Evolutionary conservation across 2,329 filamentous ascomycete genomes (phyloP).

Genomic region (Cytospora piceae): DNA sequence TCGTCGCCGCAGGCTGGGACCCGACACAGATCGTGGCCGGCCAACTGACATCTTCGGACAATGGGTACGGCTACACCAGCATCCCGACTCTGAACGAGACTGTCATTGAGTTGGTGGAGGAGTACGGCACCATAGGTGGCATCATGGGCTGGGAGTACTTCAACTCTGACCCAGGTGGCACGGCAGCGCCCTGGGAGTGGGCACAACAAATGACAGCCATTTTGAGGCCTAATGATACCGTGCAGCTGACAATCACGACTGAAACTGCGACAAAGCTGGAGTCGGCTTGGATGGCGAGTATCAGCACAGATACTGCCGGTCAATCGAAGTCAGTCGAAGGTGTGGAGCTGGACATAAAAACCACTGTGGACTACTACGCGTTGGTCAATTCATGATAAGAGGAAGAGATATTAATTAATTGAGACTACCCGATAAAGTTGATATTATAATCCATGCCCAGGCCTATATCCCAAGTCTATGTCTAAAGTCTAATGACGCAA

Average conservation of each 20-base stretch:
- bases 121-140: slow-evolving; percentile 75
- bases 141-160: slow-evolving; percentile 98
- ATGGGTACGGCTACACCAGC: slow-evolving; percentile 62
- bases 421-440: not conserved
- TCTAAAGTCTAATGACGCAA: slow-evolving; percentile 3
- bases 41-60: slow-evolving; percentile 75
- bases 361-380: slow-evolving; percentile 35
- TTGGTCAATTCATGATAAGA: slow-evolving; percentile 35
- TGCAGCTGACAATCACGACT: slow-evolving; percentile 33
- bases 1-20: slow-evolving; percentile 68
- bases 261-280: slow-evolving; percentile 32
- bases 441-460: slow-evolving; percentile 7
- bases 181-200: slow-evolving; percentile 74
- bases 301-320: not conserved
- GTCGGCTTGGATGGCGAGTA: slow-evolving; percentile 34
- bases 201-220: slow-evolving; percentile 65
- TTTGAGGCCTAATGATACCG: slow-evolving; percentile 38
- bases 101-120: slow-evolving; percentile 45
- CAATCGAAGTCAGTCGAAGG: not conserved
- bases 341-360: slow-evolving; percentile 11
- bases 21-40: slow-evolving; percentile 77
- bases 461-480: slow-evolving; percentile 8
- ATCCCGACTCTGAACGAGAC: slow-evolving; percentile 52
- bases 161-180: slow-evolving; percentile 72
- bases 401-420: not conserved